phyloP scores from a whole-genome alignment of 1,284 basidiomycete species.

The Puccinia horiana region DNA sequence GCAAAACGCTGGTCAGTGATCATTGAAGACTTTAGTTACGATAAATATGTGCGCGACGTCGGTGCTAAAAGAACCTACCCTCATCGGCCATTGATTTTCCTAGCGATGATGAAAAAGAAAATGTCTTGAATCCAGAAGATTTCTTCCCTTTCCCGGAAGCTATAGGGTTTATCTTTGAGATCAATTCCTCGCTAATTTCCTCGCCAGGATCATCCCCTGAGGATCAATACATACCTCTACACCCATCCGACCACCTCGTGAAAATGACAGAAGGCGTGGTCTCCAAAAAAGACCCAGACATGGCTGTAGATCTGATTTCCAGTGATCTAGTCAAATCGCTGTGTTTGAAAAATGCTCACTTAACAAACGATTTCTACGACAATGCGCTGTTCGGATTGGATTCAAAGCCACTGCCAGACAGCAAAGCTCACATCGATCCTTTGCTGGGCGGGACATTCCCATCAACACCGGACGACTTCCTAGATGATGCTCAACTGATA shows the following conservation, averaged over 20 bases:
- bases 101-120: not conserved
- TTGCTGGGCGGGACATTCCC: not conserved
- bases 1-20: constrained; percentile 10
- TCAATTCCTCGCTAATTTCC: not conserved
- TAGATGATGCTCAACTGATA: constrained; percentile 3
- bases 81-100: not conserved
- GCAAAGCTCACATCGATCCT: constrained; percentile 28
- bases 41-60: not conserved
- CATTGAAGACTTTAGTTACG: not conserved
- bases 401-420: not conserved
- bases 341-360: not conserved
- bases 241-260: not conserved
- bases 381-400: not conserved
- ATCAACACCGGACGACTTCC: not conserved
- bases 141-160: constrained; percentile 11
- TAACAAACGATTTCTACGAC: not conserved
- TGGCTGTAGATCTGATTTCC: not conserved
- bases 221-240: not conserved
- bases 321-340: constrained; percentile 9
- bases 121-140: constrained; percentile 17
- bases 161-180: not conserved
- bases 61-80: not conserved
- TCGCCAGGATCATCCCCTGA: not conserved
- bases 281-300: not conserved
- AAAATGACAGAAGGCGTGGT: not conserved